Percentiles rank a stretch among this genome's conserved stretches.
Evolutionary conservation across 768 basidiomycete species (phyloP).

Genomic region (Trametes villosa): DNA sequence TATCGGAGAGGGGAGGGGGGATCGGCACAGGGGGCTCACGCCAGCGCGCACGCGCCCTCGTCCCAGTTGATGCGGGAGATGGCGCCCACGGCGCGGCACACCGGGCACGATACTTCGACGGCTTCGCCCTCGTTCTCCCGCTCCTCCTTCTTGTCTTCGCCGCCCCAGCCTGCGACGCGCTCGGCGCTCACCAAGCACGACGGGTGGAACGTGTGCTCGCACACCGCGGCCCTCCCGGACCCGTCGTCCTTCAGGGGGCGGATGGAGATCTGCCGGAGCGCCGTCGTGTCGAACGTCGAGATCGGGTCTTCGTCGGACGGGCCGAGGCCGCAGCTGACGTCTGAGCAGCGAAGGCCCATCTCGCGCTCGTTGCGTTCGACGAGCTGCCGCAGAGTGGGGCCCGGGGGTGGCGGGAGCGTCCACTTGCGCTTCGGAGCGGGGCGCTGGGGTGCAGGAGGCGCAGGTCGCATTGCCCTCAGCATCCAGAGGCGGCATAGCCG

Average conservation of each 20-base stretch:
- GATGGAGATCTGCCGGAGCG: conserved; percentile 41
- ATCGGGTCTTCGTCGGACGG: conserved; percentile 35
- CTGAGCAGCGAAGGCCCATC: conserved; percentile 71
- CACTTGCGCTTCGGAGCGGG: conserved; percentile 51
- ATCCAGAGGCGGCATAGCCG: conserved; percentile 21
- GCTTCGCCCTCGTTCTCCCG: conserved; percentile 33
- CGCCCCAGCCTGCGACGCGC: conserved; percentile 67
- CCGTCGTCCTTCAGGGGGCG: conserved; percentile 28
- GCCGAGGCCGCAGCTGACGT: conserved; percentile 74
- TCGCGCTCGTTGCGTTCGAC: conserved; percentile 76
- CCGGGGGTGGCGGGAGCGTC: conserved; percentile 66
- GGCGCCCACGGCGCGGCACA: conserved; percentile 67
- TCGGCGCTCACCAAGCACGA: conserved; percentile 71
- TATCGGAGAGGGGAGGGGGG: not conserved
- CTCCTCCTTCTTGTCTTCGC: conserved; percentile 43
- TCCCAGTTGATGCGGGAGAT: conserved; percentile 67
- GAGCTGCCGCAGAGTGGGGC: conserved; percentile 71
- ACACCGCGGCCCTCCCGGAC: conserved; percentile 42
- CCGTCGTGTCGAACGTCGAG: conserved; percentile 26
- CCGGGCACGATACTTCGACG: conserved; percentile 76
- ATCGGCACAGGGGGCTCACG: conserved; percentile 16
- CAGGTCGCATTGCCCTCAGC: conserved; percentile 23
- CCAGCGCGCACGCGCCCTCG: conserved; percentile 42
- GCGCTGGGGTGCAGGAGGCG: conserved; percentile 31
- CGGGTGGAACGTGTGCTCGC: conserved; percentile 72